phyloP scores from a whole-genome alignment of 1,139 yeast genomes.

The Debaryomyces sp. region DNA sequence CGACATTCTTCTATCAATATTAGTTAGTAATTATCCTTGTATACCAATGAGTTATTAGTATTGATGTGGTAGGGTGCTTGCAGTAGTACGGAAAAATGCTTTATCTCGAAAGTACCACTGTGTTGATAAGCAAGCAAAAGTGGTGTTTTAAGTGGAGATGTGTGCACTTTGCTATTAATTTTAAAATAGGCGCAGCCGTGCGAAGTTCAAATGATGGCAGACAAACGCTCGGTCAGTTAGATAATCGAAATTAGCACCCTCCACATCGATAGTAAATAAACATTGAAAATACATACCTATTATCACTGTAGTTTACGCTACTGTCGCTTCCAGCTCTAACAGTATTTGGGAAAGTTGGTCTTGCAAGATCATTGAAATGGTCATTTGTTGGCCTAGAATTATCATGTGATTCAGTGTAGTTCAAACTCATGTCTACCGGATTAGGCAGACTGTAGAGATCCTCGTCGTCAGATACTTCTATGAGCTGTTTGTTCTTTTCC shows the following conservation, averaged over 20 bases:
- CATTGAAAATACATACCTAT: conserved; percentile 29
- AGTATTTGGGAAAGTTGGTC: conserved; percentile 35
- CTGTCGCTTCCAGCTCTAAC: conserved; percentile 43
- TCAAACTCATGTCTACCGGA: conserved; percentile 6
- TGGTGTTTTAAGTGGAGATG: conserved; percentile 3
- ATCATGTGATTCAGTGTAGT: not conserved
- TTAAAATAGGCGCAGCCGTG: conserved; percentile 1
- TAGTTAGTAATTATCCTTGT: conserved; percentile 27
- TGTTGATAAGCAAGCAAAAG: conserved; percentile 2
- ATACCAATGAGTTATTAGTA: not conserved
- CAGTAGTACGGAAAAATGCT: not conserved
- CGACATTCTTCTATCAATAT: conserved; percentile 38
- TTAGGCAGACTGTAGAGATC: conserved; percentile 17
- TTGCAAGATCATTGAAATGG: conserved; percentile 10
- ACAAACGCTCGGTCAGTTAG: not conserved
- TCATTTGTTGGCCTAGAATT: not conserved
- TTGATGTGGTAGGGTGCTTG: not conserved
- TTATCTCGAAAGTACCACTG: not conserved
- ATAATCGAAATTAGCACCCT: not conserved
- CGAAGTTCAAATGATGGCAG: not conserved
- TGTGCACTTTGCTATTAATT: conserved; percentile 1
- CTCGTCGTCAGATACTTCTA: conserved; percentile 46
- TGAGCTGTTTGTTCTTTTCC: conserved; percentile 44
- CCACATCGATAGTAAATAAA: not conserved
- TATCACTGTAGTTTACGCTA: conserved; percentile 35